Conservation (phyloP, 352 stramenopile species). For the Pythium chondricola region DNA sequence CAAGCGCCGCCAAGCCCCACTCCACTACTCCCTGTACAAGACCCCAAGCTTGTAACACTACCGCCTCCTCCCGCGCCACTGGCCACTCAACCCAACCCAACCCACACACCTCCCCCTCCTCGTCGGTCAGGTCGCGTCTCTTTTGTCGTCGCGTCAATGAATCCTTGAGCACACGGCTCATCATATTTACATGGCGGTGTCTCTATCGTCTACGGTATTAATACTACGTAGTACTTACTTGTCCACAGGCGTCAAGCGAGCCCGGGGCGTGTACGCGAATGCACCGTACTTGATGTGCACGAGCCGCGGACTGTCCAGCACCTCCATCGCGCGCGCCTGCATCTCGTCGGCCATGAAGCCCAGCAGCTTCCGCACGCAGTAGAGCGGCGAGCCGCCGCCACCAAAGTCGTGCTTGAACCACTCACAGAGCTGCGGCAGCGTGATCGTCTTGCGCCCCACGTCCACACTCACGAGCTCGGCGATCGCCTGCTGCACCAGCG, state of each 20-base stretch:
- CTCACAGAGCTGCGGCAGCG: constrained; percentile 64
- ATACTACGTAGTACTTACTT: no score
- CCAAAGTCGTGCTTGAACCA: constrained; percentile 73
- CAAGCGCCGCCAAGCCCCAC: no score
- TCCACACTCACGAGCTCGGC: constrained; percentile 28
- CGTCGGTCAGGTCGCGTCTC: no score
- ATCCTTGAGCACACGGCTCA: no score
- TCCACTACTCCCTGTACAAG: no score
- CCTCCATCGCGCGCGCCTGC: constrained; percentile 41
- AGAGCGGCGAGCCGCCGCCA: constrained; percentile 28
- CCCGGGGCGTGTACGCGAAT: constrained; percentile 49
- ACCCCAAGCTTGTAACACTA: no score
- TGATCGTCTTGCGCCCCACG: constrained; percentile 17
- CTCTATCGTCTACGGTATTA: background rate
- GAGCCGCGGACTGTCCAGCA: constrained; percentile 33
- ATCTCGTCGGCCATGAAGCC: constrained; percentile 47
- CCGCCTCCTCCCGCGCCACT: no score
- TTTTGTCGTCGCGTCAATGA: no score
- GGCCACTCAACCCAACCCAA: no score
- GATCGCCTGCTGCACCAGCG: constrained; percentile 27
- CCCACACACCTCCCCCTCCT: no score
- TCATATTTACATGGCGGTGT: no score
- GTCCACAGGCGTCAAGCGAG: no score
- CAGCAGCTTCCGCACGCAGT: constrained; percentile 69
- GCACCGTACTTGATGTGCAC: constrained; percentile 48